Percentiles rank a stretch among this genome's conserved stretches.
Evolutionary conservation across 2,329 filamentous ascomycete species (phyloP).

Genomic region (Chaetothyriales sp.): DNA sequence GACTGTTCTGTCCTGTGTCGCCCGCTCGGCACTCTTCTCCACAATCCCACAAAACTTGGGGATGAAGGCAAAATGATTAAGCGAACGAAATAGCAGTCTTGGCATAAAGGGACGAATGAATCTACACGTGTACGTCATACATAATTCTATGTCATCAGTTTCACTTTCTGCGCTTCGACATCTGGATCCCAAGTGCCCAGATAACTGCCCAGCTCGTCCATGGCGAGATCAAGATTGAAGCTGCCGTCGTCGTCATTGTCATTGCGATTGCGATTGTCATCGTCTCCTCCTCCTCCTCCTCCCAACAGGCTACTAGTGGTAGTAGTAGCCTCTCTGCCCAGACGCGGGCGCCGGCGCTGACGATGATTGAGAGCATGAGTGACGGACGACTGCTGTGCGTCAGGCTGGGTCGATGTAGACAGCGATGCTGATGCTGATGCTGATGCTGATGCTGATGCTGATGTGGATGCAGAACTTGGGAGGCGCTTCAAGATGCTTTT

Average conservation of each 20-base stretch:
- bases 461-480: constrained; percentile 1
- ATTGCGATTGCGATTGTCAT: constrained; percentile 14
- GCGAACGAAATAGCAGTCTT: no score
- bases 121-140: no score
- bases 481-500: constrained; percentile 5
- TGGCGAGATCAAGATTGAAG: constrained; percentile 29
- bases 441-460: constrained; percentile 1
- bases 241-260: constrained; percentile 21
- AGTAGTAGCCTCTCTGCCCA: no score
- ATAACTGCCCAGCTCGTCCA: constrained; percentile 32
- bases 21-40: no score
- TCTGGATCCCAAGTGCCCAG: constrained; percentile 31
- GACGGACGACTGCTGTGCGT: constrained; percentile 12
- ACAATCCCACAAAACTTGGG: no score
- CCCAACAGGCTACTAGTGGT: no score
- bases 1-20: no score
- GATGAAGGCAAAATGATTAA: constrained; percentile 2
- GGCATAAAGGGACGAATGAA: no score
- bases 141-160: neutral
- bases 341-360: no score
- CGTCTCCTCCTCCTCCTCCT: neutral
- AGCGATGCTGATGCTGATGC: constrained; percentile 1
- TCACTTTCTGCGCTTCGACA: constrained; percentile 17
- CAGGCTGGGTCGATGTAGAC: constrained; percentile 22
- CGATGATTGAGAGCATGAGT: no score